A percentile compares a stretch with the other conserved stretches of the same genome.
phyloP scores from a whole-genome alignment of 495 filamentous ascomycete genomes.

The Penicillium robsamsonii region DNA sequence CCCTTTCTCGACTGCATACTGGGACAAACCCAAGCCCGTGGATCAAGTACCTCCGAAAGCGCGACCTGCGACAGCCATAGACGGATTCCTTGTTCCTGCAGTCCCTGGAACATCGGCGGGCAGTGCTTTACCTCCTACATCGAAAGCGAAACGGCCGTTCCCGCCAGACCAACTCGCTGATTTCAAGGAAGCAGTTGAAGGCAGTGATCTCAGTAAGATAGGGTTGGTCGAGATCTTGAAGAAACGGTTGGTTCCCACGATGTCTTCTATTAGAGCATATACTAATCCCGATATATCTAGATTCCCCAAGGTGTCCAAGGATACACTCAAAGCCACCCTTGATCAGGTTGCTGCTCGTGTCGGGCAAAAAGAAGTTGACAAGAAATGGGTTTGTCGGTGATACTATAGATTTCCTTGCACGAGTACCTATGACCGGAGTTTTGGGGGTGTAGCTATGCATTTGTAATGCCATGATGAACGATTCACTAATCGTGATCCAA shows the following conservation, averaged over 20 bases:
- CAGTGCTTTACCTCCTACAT: constrained; percentile 12
- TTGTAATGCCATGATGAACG: constrained; percentile 9
- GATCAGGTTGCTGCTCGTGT: constrained; percentile 66
- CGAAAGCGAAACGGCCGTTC: constrained; percentile 39
- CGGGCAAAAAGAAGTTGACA: constrained; percentile 59
- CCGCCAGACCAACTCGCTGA: constrained; percentile 61
- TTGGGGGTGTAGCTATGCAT: not conserved
- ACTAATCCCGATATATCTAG: constrained; percentile 27
- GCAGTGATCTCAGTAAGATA: constrained; percentile 70
- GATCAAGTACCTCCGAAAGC: constrained; percentile 12
- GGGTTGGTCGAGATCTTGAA: constrained; percentile 75
- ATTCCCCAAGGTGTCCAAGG: constrained; percentile 70
- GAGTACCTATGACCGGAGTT: constrained; percentile 6
- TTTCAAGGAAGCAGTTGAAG: constrained; percentile 70
- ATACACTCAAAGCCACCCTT: constrained; percentile 70
- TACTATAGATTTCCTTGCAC: not conserved
- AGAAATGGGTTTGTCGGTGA: constrained; percentile 58
- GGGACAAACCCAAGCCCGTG: constrained; percentile 51
- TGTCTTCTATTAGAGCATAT: not conserved
- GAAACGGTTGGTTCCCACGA: constrained; percentile 47
- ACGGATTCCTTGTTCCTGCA: constrained; percentile 26
- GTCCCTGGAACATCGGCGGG: constrained; percentile 13
- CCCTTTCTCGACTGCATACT: constrained; percentile 81
- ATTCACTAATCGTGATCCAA: not conserved
- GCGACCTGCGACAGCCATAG: constrained; percentile 8